Conservation (phyloP, 768 basidiomycete genomes). For the Suillus brevipes region DNA sequence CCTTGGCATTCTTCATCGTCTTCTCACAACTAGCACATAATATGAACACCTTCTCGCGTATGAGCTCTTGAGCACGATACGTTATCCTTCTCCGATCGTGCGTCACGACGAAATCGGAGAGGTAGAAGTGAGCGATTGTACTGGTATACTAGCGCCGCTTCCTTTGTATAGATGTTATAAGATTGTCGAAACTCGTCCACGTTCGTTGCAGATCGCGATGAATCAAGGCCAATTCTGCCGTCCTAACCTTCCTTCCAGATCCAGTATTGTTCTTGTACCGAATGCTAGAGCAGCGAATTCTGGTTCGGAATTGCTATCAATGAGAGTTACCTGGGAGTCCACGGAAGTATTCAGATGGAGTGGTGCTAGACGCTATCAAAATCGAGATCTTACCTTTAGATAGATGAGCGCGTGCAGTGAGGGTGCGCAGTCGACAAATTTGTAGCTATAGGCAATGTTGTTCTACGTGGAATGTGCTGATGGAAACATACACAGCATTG, state of each 20-base stretch:
- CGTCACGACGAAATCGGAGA: neutral
- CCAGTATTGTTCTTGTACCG: conserved; percentile 2
- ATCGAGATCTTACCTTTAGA: neutral
- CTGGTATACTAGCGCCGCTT: neutral
- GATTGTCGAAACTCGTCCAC: neutral
- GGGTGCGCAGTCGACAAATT: neutral
- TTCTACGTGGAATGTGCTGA: neutral
- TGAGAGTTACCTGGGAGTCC: neutral
- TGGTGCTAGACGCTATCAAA: neutral
- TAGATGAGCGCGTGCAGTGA: no score
- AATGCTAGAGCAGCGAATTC: neutral
- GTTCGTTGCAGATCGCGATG: neutral
- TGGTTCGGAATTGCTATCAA: neutral
- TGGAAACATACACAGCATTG: neutral
- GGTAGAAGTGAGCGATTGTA: neutral
- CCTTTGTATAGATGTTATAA: neutral
- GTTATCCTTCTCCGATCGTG: neutral
- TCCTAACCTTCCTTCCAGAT: neutral
- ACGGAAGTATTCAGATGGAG: neutral
- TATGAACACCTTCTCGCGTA: conserved; percentile 10
- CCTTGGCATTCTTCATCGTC: neutral
- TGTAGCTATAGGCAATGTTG: neutral
- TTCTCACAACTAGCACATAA: conserved; percentile 7
- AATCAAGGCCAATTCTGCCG: neutral
- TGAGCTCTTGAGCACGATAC: neutral